Conservation (phyloP, 1,284 basidiomycete genomes). For the Xanthoconium separans region DNA sequence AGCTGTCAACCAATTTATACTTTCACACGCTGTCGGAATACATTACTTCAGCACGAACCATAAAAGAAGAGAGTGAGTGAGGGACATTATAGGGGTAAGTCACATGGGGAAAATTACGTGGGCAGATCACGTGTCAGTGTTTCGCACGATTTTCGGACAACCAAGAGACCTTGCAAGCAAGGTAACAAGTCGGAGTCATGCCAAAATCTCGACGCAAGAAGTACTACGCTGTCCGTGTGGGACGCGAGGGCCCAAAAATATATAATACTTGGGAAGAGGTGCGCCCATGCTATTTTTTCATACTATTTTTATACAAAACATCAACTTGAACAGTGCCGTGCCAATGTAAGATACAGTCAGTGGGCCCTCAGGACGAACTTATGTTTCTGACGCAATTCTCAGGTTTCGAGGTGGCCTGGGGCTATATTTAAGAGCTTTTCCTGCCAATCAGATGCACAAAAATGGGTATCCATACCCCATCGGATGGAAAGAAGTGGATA, state of each 20-base stretch:
- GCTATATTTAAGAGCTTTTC: conserved; percentile 51
- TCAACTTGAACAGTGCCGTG: conserved; percentile 37
- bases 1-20: no score
- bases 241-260: conserved; percentile 51
- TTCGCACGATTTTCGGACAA: no score
- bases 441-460: conserved; percentile 41
- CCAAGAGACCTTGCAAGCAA: no score
- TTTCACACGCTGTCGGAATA: no score
- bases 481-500: conserved; percentile 15
- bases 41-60: no score
- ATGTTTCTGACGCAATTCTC: conserved; percentile 7
- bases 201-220: conserved; percentile 40
- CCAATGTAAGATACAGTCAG: conserved; percentile 31
- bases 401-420: conserved; percentile 50
- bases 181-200: conserved; percentile 22
- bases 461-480: conserved; percentile 38
- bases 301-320: background rate
- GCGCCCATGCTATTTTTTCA: conserved; percentile 8
- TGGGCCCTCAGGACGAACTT: no score
- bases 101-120: no score
- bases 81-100: no score
- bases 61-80: no score
- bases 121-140: no score
- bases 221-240: conserved; percentile 57
- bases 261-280: conserved; percentile 59